Conservation (phyloP, 108 stramenopile species). For the Fragilaria crotonensis region DNA sequence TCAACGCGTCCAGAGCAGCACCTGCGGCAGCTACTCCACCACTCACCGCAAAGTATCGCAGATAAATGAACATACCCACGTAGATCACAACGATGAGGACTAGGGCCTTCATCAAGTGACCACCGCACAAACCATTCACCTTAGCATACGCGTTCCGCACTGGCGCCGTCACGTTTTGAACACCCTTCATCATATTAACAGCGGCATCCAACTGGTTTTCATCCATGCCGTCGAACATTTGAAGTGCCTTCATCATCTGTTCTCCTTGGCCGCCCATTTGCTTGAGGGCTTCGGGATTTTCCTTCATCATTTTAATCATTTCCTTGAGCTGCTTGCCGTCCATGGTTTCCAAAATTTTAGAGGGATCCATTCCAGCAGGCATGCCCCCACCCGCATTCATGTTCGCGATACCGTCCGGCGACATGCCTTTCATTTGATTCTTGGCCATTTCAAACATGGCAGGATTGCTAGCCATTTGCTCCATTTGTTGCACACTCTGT, state of each 20-base stretch:
- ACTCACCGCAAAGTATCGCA: too few relatives aligned
- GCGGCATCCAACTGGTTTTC: constrained; percentile 54
- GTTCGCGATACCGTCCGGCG: constrained; percentile 18
- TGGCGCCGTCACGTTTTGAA: constrained; percentile 34
- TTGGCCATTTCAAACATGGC: constrained; percentile 41
- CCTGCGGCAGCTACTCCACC: too few relatives aligned
- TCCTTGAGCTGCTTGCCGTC: constrained; percentile 50
- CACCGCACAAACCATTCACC: constrained; percentile 25
- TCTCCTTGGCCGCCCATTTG: constrained; percentile 36
- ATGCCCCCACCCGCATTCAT: constrained; percentile 4
- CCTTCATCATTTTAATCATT: constrained; percentile 58
- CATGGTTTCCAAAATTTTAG: constrained; percentile 56
- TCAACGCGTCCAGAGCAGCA: too few relatives aligned
- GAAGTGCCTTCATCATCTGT: constrained; percentile 46
- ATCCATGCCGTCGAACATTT: constrained; percentile 57
- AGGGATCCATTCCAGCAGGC: constrained; percentile 21
- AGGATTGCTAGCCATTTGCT: constrained; percentile 61
- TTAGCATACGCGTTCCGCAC: constrained; percentile 27
- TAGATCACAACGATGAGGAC: background rate
- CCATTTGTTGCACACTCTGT: constrained; percentile 56
- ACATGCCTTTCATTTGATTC: constrained; percentile 59
- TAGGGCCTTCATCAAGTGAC: constrained; percentile 24
- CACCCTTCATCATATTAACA: constrained; percentile 34
- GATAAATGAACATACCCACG: background rate
- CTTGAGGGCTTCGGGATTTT: constrained; percentile 70